Conservation (phyloP, 2,329 filamentous ascomycete species). For the Trichoderma lentiforme region DNA sequence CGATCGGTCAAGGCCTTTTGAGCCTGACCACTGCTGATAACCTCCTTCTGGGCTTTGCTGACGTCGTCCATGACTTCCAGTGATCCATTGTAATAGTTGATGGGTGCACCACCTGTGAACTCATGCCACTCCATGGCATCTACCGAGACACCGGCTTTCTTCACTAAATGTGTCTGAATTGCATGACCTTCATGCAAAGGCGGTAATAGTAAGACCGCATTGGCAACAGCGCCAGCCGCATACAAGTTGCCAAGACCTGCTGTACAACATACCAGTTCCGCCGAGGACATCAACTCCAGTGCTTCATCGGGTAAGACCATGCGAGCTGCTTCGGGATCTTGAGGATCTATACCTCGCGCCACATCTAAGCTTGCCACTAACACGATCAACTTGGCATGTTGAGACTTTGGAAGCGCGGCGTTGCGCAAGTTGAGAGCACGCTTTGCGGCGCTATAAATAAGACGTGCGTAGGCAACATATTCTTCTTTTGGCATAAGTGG, state of each 20-base stretch:
- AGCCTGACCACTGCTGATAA: background rate
- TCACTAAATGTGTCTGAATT: background rate
- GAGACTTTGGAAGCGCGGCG: background rate
- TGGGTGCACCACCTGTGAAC: background rate
- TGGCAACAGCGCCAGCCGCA: background rate
- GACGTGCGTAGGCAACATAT: background rate
- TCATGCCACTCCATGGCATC: conserved; percentile 8
- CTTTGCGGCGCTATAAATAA: background rate
- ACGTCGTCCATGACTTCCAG: background rate
- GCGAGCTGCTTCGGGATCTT: background rate
- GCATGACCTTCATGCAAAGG: background rate
- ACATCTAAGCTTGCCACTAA: conserved; percentile 1
- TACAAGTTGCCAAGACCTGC: conserved; percentile 10
- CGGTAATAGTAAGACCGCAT: background rate
- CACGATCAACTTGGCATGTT: background rate
- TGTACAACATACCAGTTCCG: background rate
- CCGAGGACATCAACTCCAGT: background rate
- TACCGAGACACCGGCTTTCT: background rate
- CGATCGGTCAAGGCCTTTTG: background rate
- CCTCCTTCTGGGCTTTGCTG: background rate
- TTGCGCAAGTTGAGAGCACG: background rate
- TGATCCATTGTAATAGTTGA: background rate
- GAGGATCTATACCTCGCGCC: background rate
- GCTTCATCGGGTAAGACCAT: conserved; percentile 1
- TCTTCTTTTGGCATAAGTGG: conserved; percentile 1